Evolutionary conservation across 345 rosid genomes (phyloP).

Genomic region (Acer campestre): DNA sequence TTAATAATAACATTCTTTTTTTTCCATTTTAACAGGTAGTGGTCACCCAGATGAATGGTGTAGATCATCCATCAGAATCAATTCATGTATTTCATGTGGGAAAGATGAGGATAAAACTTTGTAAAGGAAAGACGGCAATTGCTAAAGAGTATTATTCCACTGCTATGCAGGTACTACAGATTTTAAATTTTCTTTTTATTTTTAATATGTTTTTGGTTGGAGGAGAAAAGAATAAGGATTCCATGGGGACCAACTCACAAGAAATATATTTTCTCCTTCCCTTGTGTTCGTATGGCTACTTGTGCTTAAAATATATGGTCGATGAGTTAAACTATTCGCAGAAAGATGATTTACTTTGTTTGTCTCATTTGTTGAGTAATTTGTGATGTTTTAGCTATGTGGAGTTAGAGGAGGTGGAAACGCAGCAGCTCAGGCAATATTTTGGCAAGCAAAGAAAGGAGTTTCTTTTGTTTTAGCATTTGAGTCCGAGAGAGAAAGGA

Average conservation of each 20-base stretch:
- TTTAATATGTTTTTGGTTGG: background rate
- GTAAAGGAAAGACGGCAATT: constrained; percentile 68
- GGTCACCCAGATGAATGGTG: constrained; percentile 78
- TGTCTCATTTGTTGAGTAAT: background rate
- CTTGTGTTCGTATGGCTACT: background rate
- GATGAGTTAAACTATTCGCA: background rate
- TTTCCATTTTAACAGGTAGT: constrained; percentile 53
- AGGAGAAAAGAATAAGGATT: background rate
- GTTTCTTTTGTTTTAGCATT: constrained; percentile 79
- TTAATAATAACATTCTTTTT: background rate
- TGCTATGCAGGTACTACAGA: constrained; percentile 72
- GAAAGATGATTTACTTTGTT: background rate
- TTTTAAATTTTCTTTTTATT: background rate
- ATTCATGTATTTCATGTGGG: constrained; percentile 88
- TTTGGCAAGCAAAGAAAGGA: constrained; percentile 86
- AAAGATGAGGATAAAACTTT: constrained; percentile 94
- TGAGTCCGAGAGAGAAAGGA: constrained; percentile 86
- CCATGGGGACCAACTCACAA: background rate
- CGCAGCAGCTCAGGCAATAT: constrained; percentile 92
- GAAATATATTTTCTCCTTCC: background rate
- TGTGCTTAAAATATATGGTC: background rate
- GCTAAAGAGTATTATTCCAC: constrained; percentile 89
- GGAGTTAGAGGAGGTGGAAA: constrained; percentile 99
- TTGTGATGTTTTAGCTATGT: constrained; percentile 57
- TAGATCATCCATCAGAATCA: constrained; percentile 68